These are phyloP conservation scores for Astrothelium macrocarpum DNA, from an alignment of 495 filamentous ascomycete species.

Conservation along the genomic window DNA sequence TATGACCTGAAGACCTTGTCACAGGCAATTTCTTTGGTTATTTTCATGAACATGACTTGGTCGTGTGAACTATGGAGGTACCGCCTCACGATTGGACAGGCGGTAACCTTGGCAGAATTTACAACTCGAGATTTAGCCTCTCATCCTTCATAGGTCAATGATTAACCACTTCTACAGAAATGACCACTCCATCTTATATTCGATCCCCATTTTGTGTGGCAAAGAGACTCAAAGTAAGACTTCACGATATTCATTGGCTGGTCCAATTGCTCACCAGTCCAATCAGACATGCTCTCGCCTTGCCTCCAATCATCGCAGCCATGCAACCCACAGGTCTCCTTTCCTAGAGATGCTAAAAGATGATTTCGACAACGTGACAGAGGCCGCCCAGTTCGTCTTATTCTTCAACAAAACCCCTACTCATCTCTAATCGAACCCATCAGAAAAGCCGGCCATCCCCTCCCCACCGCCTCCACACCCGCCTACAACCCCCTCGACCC, in stretches of 20 bases:
- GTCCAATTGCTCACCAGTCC: neutral
- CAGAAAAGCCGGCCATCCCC: neutral
- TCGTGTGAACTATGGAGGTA: neutral
- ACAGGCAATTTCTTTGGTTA: too few species aligned
- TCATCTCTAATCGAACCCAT: neutral
- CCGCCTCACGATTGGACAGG: neutral
- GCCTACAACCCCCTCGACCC: slow-evolving; percentile 17
- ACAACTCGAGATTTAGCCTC: neutral
- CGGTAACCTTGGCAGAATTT: neutral
- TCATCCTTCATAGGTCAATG: neutral
- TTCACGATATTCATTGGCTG: neutral
- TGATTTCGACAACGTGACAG: neutral
- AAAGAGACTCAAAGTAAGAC: slow-evolving; percentile 18
- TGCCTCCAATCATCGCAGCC: neutral
- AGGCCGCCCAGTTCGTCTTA: neutral
- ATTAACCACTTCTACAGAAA: too few species aligned
- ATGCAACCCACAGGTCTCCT: neutral
- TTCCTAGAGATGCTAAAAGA: neutral
- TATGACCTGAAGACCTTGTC: too few species aligned
- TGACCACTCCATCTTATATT: slow-evolving; percentile 18
- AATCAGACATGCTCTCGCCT: neutral
- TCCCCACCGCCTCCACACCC: slow-evolving; percentile 7
- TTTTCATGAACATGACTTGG: too few species aligned
- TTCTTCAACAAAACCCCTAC: neutral
- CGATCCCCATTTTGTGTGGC: slow-evolving; percentile 15